phyloP scores from a whole-genome alignment of 768 basidiomycete species.

The Candolleomyces eurysporus region DNA sequence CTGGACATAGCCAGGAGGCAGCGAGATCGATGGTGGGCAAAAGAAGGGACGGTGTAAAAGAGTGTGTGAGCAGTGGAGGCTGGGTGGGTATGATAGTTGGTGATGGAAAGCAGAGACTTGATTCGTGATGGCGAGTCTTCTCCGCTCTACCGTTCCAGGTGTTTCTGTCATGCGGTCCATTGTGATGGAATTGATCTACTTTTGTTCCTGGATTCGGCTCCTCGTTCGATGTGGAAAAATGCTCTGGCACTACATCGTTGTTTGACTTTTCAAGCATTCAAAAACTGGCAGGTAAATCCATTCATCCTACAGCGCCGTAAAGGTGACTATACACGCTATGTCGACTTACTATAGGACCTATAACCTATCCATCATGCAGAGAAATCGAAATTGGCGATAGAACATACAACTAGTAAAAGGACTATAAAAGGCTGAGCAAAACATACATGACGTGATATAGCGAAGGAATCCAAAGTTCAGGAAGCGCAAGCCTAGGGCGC shows the following conservation, averaged over 20 bases:
- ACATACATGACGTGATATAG: slow-evolving; percentile 56
- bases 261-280: not conserved
- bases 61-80: not conserved
- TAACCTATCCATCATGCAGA: not conserved
- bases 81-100: not conserved
- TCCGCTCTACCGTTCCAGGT: too few species aligned
- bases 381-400: slow-evolving; percentile 19
- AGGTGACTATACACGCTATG: not conserved
- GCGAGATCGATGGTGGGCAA: not conserved
- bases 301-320: not conserved
- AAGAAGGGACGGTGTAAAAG: not conserved
- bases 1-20: not conserved
- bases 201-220: not conserved
- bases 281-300: not conserved
- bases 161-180: not conserved
- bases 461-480: slow-evolving; percentile 18
- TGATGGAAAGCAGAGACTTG: not conserved
- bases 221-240: not conserved
- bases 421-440: slow-evolving; percentile 43
- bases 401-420: slow-evolving; percentile 58
- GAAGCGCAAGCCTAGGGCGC: slow-evolving; percentile 17
- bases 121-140: too few species aligned
- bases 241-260: not conserved
- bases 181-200: slow-evolving; percentile 1
- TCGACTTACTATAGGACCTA: not conserved